These are phyloP conservation scores for Rhytidiadelphus loreus DNA, from an alignment of 225 moss, liverwort and hornwort genomes.

Conservation along the genomic window DNA sequence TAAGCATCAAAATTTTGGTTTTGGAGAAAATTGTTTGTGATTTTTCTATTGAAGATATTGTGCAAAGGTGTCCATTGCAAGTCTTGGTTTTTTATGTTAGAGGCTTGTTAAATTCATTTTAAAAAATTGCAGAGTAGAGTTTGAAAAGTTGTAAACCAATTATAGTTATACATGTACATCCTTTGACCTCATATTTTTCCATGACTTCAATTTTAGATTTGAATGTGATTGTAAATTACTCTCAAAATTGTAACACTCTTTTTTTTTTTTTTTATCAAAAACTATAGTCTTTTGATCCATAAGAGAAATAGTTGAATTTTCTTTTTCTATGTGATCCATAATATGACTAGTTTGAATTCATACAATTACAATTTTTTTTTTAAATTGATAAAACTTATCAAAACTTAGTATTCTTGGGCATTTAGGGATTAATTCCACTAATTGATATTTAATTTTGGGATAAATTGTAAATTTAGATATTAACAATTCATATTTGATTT, in stretches of 20 bases:
- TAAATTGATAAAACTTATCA: neutral
- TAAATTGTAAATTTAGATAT: neutral
- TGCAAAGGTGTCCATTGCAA: neutral
- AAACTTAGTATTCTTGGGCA: neutral
- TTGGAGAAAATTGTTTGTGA: neutral
- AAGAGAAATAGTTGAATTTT: too few species aligned
- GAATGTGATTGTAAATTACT: too few species aligned
- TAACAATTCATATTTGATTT: neutral
- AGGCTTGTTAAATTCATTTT: neutral
- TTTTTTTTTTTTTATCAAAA: too few species aligned
- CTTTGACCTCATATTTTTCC: neutral
- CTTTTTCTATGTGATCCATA: too few species aligned
- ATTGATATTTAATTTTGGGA: rapidly evolving
- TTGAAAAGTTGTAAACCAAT: neutral
- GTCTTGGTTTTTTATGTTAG: neutral
- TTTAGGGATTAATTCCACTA: neutral
- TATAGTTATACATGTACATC: too few species aligned
- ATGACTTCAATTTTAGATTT: neutral
- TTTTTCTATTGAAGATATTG: neutral
- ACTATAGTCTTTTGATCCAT: too few species aligned
- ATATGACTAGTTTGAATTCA: neutral
- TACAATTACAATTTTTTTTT: neutral
- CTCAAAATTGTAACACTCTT: too few species aligned
- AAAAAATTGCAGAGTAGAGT: neutral
- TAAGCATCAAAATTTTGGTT: neutral